A percentile compares a stretch with the other conserved stretches of the same genome.
Evolutionary conservation across 2,329 filamentous ascomycete genomes (phyloP).

Genomic region (Cordyceps farinosa): DNA sequence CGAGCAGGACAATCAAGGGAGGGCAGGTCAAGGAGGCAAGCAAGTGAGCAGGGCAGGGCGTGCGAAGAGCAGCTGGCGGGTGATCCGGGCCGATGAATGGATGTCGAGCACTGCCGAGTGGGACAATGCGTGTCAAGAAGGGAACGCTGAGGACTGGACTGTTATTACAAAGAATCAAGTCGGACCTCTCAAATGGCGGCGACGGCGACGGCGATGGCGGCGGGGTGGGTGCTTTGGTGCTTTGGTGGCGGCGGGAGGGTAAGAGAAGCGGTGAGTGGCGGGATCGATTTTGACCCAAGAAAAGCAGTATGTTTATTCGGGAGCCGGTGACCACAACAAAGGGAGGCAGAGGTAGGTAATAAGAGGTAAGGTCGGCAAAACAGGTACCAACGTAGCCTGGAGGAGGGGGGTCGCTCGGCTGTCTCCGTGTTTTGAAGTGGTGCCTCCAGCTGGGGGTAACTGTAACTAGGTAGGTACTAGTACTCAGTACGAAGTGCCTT

Average conservation of each 20-base stretch:
- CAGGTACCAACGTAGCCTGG: not conserved
- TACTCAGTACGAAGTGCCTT: no score
- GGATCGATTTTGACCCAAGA: not conserved
- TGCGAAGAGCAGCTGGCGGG: not conserved
- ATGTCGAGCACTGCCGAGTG: not conserved
- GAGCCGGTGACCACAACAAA: no score
- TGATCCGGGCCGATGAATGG: not conserved
- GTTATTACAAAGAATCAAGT: not conserved
- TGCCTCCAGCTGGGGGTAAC: not conserved
- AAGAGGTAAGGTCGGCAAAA: no score
- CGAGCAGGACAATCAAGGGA: not conserved
- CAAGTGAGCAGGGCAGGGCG: not conserved
- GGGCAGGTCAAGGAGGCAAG: not conserved
- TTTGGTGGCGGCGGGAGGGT: not conserved
- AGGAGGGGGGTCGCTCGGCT: not conserved
- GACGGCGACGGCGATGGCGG: not conserved
- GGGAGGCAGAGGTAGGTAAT: no score
- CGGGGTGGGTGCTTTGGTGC: not conserved
- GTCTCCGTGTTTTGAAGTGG: not conserved
- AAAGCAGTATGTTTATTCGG: not conserved
- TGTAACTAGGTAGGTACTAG: no score
- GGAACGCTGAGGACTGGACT: not conserved
- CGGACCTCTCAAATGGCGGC: not conserved
- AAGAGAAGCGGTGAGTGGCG: constrained; percentile 1
- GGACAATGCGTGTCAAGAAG: constrained; percentile 1